Percentiles rank a stretch among this genome's conserved stretches.
These are phyloP conservation scores for Candida anutae DNA, from an alignment of 1,139 yeast genomes.

Conservation along the genomic window DNA sequence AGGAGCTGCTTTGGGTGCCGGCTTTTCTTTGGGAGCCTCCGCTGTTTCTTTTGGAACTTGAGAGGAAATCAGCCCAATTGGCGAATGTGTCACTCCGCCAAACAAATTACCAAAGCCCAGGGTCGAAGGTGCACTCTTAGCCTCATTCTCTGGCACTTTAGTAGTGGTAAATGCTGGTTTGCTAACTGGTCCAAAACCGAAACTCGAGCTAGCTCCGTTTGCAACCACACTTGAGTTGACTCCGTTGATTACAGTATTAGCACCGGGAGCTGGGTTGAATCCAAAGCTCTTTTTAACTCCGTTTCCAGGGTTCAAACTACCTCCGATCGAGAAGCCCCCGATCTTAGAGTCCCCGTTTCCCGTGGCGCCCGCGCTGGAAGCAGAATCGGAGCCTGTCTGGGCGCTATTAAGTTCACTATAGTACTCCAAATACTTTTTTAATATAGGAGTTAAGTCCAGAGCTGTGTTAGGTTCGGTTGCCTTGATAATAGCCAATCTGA, in stretches of 20 bases:
- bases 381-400: neutral
- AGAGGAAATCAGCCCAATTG: too few species aligned
- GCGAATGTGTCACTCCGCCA: too few species aligned
- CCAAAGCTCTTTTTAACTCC: neutral
- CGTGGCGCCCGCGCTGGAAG: conserved; percentile 4
- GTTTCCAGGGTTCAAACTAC: neutral
- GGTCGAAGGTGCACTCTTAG: neutral
- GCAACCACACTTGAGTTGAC: conserved; percentile 1
- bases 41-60: neutral
- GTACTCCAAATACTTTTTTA: conserved; percentile 55
- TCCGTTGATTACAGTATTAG: too few species aligned
- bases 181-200: conserved; percentile 1
- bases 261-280: too few species aligned
- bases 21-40: conserved; percentile 2
- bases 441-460: conserved; percentile 50
- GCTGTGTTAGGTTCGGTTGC: conserved; percentile 39
- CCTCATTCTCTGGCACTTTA: neutral
- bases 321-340: neutral
- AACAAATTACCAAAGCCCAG: too few species aligned
- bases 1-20: conserved; percentile 4
- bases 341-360: neutral
- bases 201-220: conserved; percentile 1
- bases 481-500: conserved; percentile 42
- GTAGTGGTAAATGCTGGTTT: conserved; percentile 1
- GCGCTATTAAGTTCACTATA: conserved; percentile 29